These are phyloP conservation scores for Cucumis cinereus DNA, from an alignment of 306 rosid genomes.

Conservation along the genomic window DNA sequence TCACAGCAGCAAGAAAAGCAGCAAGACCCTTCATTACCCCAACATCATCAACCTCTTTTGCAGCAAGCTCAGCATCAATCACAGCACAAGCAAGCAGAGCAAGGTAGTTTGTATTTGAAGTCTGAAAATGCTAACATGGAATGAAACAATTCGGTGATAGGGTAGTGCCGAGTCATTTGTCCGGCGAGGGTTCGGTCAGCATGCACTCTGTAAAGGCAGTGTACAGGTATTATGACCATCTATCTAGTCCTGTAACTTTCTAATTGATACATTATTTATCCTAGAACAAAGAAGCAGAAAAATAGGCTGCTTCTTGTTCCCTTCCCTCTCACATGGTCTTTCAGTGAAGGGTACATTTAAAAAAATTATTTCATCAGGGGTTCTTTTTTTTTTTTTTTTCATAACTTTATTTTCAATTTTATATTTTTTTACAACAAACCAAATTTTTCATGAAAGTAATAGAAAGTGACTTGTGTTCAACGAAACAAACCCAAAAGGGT, in stretches of 20 bases:
- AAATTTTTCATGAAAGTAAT: neutral
- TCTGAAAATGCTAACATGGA: slow-evolving; percentile 58
- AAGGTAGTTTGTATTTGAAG: slow-evolving; percentile 43
- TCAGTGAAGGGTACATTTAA: neutral
- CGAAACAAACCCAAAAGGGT: neutral
- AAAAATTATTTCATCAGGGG: neutral
- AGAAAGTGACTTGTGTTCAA: neutral
- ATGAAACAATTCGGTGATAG: slow-evolving; percentile 37
- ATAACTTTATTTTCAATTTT: too few species aligned
- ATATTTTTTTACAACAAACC: neutral
- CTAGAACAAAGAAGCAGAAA: neutral
- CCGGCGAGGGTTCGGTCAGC: slow-evolving; percentile 33
- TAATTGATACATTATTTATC: neutral
- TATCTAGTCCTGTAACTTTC: neutral
- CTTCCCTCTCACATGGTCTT: neutral
- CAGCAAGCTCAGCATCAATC: slow-evolving; percentile 52
- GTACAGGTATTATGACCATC: slow-evolving; percentile 64
- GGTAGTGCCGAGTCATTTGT: slow-evolving; percentile 37
- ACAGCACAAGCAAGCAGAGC: slow-evolving; percentile 52
- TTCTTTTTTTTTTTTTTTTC: neutral
- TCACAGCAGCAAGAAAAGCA: slow-evolving; percentile 48
- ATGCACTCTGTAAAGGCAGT: slow-evolving; percentile 58
- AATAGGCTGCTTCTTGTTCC: neutral
- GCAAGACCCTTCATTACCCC: slow-evolving; percentile 15
- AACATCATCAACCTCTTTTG: slow-evolving; percentile 11